Percentiles rank a stretch among this genome's conserved stretches.
phyloP scores from a whole-genome alignment of 192 early-diverging fungal genomes.

The Umbelopsis sp. region DNA sequence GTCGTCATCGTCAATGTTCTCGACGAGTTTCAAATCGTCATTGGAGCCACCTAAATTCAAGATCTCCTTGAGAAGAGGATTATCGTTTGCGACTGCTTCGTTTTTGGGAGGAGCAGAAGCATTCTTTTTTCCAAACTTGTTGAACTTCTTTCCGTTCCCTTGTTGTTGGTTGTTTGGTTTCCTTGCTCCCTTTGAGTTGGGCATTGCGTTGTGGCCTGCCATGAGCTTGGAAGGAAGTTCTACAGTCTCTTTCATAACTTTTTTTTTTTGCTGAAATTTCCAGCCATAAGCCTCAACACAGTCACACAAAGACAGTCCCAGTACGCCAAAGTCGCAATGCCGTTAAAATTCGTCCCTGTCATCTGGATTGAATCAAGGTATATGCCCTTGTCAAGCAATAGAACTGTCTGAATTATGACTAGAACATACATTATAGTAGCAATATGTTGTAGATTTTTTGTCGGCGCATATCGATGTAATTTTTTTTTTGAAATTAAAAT shows the following conservation, averaged over 20 bases:
- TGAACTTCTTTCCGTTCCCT: neutral
- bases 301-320: constrained; percentile 9
- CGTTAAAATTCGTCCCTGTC: too few species aligned
- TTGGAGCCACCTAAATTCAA: constrained; percentile 40
- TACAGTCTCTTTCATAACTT: neutral
- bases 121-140: neutral
- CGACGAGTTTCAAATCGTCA: constrained; percentile 39
- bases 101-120: neutral
- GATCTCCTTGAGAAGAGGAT: constrained; percentile 31
- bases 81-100: neutral
- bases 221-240: neutral
- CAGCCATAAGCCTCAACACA: constrained; percentile 10
- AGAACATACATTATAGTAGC: too few species aligned
- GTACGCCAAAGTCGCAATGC: too few species aligned
- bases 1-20: constrained; percentile 31
- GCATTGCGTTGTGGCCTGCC: constrained; percentile 6
- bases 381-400: too few species aligned
- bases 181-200: constrained; percentile 17
- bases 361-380: too few species aligned
- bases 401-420: too few species aligned
- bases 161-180: constrained; percentile 12
- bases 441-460: too few species aligned
- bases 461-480: too few species aligned
- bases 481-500: too few species aligned
- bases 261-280: constrained; percentile 14